Base-by-base conservation (phyloP, 2,329 filamentous ascomycete species). In the Golovinomyces cichoracearum region DNA sequence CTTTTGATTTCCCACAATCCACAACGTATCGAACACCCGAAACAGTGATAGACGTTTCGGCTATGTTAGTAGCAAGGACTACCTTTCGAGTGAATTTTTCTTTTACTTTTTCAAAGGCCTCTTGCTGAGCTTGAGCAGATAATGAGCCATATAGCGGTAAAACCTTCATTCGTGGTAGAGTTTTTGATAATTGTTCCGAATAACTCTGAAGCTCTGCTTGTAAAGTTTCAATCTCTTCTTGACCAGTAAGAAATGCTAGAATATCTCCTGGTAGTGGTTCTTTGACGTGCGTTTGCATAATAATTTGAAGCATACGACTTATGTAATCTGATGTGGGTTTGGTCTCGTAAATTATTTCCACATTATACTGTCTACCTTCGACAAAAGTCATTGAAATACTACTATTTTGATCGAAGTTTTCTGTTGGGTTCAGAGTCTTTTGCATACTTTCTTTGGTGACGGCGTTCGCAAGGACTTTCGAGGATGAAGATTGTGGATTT, bases 1-100 rank as follows among this genome's bases (percentile, higher is more conserved):
- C 73, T 61, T 98, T 98, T 7, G 82, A 83, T 58, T 94, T 94
- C 42, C 90, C 90, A 49, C 82, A 82, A 60, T 98, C 90, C 19
- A 98, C 72, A 9, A 98, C 88, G 56, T 81, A 90, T 4, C 83
- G 76, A 5, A 98, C 85, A 1, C 90, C 90, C 0, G 88, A 81
- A 0, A 98, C 86, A 0, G 90, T 98, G 51, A 98, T 82, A 1
- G 90, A 95, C 0, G 90, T 95, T 62, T 98, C 90, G n/a, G 90
- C 90, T 57, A 98, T 95, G 58, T 98, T 98, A 13, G 90, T 98
- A 0, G 86, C 80, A 0, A 98, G 67, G 0, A 98, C 85, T 12
- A 95, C 72, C 60, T 95, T 95, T 40, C 90, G 73, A 0, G 83
- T 92, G 49, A 70, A 72, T n/a, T 70, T 69, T 2, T 76, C 73